Conservation (phyloP, 805 yeast genomes). For the Babjeviella inositovora region DNA sequence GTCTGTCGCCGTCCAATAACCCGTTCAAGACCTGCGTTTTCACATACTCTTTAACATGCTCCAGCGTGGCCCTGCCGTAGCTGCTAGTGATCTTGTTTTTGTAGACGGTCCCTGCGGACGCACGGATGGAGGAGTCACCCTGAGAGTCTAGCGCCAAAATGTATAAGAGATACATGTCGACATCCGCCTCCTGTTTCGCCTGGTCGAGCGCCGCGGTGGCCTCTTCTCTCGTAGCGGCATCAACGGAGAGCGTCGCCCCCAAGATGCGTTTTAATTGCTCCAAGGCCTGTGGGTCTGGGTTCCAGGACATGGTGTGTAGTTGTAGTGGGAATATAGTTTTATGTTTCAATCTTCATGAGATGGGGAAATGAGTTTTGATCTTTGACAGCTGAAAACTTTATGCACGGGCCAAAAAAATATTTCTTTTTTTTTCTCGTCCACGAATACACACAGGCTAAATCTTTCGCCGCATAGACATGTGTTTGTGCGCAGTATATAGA, state of each 20-base stretch:
- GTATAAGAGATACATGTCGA: constrained; percentile 65
- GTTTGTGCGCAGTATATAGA: too few species aligned
- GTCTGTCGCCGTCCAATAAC: constrained; percentile 36
- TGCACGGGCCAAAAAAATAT: too few species aligned
- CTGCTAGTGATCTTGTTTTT: constrained; percentile 53
- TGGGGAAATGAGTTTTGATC: too few species aligned
- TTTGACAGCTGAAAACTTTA: too few species aligned
- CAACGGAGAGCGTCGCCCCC: constrained; percentile 54
- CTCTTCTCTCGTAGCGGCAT: constrained; percentile 31
- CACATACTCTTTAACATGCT: constrained; percentile 23
- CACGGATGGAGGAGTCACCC: constrained; percentile 44
- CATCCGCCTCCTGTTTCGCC: constrained; percentile 60
- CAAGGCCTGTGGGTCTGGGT: constrained; percentile 44
- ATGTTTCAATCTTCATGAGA: too few species aligned
- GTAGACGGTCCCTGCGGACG: constrained; percentile 77
- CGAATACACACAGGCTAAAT: too few species aligned
- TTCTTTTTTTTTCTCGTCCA: too few species aligned
- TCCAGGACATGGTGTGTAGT: constrained; percentile 33
- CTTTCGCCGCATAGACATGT: too few species aligned
- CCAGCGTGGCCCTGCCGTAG: constrained; percentile 11
- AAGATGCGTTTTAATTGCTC: constrained; percentile 52
- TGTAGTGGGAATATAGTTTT: too few species aligned
- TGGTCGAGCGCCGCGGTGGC: constrained; percentile 64
- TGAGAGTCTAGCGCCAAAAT: constrained; percentile 40
- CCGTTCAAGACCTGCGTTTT: constrained; percentile 25